Evolutionary conservation across 805 yeast species (phyloP).

Genomic region (Ogataea populi-albae): DNA sequence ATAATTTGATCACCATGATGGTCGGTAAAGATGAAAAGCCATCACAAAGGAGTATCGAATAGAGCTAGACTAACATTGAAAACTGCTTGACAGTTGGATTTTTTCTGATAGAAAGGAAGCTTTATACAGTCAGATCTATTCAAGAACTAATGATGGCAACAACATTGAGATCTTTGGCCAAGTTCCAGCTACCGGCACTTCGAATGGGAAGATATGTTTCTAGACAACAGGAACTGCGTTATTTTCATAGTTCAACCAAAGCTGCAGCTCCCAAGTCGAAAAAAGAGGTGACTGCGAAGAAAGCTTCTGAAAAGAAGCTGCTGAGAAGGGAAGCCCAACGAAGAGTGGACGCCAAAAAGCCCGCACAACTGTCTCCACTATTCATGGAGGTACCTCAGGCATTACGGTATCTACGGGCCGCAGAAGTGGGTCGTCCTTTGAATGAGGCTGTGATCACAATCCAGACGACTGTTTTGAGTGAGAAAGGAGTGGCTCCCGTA

Average conservation of each 20-base stretch:
- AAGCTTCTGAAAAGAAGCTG: conserved; percentile 23
- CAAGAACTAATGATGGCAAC: no score
- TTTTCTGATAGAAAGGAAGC: no score
- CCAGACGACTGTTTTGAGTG: conserved; percentile 62
- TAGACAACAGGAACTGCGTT: conserved; percentile 2
- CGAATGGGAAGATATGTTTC: no score
- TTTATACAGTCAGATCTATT: no score
- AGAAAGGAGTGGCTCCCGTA: conserved; percentile 73
- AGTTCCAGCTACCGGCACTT: no score
- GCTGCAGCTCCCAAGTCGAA: conserved; percentile 27
- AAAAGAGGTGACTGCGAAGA: conserved; percentile 27
- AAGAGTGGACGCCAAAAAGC: conserved; percentile 38
- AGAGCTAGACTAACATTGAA: no score
- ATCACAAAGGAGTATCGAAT: no score
- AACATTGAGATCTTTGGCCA: no score
- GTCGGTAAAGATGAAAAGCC: no score
- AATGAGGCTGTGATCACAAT: conserved; percentile 68
- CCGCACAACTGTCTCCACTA: conserved; percentile 50
- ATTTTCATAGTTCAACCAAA: conserved; percentile 5
- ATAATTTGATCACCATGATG: no score
- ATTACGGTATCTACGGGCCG: conserved; percentile 75
- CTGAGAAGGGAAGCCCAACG: conserved; percentile 25
- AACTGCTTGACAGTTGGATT: no score
- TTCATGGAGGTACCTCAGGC: conserved; percentile 74
- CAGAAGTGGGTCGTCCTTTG: conserved; percentile 82